Percentiles rank a stretch among this genome's conserved stretches.
Evolutionary conservation across 2,329 filamentous ascomycete species (phyloP).

Genomic region (Fusarium praegraminearum): DNA sequence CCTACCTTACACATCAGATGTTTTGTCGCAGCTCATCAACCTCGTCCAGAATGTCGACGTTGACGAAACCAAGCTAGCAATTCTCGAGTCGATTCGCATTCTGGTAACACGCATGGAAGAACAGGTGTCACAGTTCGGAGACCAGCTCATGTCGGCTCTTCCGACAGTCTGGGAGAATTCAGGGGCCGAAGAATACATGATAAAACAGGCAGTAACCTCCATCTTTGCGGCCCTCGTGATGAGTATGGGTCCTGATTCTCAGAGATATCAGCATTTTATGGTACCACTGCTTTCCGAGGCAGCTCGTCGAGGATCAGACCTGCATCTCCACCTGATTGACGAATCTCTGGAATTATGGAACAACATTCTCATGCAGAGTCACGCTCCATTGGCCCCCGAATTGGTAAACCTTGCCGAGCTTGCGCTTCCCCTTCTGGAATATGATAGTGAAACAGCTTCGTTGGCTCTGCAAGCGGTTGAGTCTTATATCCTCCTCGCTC

Average conservation of each 20-base stretch:
- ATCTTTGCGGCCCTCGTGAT: conserved; percentile 87
- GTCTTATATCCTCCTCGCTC: conserved; percentile 77
- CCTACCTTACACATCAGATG: conserved; percentile 78
- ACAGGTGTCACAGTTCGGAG: conserved; percentile 75
- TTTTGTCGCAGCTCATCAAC: conserved; percentile 78
- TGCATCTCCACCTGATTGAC: conserved; percentile 86
- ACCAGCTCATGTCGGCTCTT: conserved; percentile 83
- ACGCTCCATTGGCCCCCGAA: conserved; percentile 69
- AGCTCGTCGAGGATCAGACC: conserved; percentile 78
- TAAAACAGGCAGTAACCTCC: conserved; percentile 92
- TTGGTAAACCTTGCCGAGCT: conserved; percentile 73
- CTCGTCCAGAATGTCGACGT: conserved; percentile 84
- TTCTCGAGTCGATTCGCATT: conserved; percentile 86
- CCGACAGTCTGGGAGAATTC: conserved; percentile 87
- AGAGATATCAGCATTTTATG: conserved; percentile 82
- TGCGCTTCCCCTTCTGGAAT: conserved; percentile 74
- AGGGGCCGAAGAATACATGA: conserved; percentile 83
- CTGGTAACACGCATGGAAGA: conserved; percentile 86
- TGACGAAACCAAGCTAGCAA: conserved; percentile 89
- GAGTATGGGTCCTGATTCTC: conserved; percentile 82
- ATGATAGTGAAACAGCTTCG: conserved; percentile 72
- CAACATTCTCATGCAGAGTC: conserved; percentile 76
- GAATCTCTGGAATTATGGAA: conserved; percentile 93
- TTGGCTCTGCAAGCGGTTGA: conserved; percentile 74
- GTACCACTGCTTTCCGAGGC: conserved; percentile 86